Evolutionary conservation across 208 protist genomes (phyloP).

Genomic region (Wallacemonas collosoma): DNA sequence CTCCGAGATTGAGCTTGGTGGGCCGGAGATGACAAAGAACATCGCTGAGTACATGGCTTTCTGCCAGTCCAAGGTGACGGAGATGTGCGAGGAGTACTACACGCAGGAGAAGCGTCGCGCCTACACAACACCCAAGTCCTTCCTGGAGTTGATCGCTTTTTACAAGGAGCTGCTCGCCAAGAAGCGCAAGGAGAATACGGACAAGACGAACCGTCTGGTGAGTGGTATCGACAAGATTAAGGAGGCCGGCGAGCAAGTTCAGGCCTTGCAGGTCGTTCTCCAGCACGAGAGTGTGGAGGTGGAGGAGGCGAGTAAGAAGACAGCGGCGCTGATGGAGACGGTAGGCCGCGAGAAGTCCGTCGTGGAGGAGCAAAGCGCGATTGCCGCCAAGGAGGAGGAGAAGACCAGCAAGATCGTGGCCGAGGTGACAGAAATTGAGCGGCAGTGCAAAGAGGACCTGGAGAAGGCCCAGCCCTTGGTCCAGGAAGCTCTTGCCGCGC

Average conservation of each 20-base stretch:
- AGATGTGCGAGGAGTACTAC: constrained; percentile 94
- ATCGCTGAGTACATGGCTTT: constrained; percentile 97
- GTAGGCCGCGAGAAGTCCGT: constrained; percentile 96
- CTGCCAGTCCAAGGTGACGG: constrained; percentile 94
- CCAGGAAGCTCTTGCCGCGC: constrained; percentile 93
- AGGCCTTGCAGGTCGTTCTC: constrained; percentile 89
- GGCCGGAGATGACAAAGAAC: constrained; percentile 77
- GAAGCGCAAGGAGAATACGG: constrained; percentile 91
- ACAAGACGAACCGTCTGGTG: constrained; percentile 92
- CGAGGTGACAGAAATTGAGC: constrained; percentile 90
- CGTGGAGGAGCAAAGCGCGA: constrained; percentile 94
- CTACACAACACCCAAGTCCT: constrained; percentile 99
- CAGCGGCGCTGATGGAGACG: constrained; percentile 93
- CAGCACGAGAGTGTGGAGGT: constrained; percentile 93
- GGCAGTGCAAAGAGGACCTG: constrained; percentile 87
- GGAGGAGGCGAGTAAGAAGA: constrained; percentile 94
- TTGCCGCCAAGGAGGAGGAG: constrained; percentile 95
- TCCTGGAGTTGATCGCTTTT: constrained; percentile 98
- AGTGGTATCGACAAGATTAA: constrained; percentile 95
- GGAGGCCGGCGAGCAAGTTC: constrained; percentile 91
- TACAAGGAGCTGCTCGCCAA: constrained; percentile 96
- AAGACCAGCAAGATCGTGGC: constrained; percentile 96
- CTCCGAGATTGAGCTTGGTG: constrained; percentile 91
- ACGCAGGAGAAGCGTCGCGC: constrained; percentile 95
- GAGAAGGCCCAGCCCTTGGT: constrained; percentile 95